Evolutionary conservation across 768 basidiomycete species (phyloP).

Genomic region (Naganishia onofrii): DNA sequence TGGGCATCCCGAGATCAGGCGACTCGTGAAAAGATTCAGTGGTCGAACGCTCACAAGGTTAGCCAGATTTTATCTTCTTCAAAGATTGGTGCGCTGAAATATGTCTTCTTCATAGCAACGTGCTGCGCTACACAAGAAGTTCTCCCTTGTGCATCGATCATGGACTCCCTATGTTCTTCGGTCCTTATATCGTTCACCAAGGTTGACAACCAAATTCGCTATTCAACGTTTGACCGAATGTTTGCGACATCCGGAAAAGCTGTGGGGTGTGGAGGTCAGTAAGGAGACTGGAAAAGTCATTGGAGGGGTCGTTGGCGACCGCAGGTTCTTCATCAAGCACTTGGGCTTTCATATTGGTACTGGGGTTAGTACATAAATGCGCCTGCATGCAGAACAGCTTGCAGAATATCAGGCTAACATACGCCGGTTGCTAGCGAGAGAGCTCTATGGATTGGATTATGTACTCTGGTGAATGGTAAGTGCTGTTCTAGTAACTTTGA

Average conservation of each 20-base stretch:
- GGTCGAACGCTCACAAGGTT: conserved; percentile 26
- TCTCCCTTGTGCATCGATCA: conserved; percentile 30
- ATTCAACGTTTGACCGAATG: conserved; percentile 22
- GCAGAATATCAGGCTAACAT: background rate
- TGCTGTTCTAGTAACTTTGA: background rate
- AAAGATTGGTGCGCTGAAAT: background rate
- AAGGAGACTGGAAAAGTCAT: conserved; percentile 12
- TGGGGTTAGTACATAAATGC: conserved; percentile 20
- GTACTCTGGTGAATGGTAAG: conserved; percentile 22
- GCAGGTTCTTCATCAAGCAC: conserved; percentile 12
- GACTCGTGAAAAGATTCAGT: conserved; percentile 16
- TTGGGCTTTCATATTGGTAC: conserved; percentile 22
- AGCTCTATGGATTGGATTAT: conserved; percentile 21
- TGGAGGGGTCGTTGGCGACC: conserved; percentile 16
- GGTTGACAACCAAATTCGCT: conserved; percentile 22
- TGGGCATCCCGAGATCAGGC: conserved; percentile 18
- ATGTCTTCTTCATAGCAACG: conserved; percentile 11
- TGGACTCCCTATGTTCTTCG: conserved; percentile 33
- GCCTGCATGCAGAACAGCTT: no score
- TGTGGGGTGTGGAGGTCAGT: conserved; percentile 24
- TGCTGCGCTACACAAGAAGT: conserved; percentile 25
- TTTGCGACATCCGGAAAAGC: conserved; percentile 19
- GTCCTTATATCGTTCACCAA: conserved; percentile 21
- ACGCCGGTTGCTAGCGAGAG: background rate
- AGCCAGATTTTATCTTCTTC: background rate